phyloP scores from a whole-genome alignment of 2,329 filamentous ascomycete genomes.

The Curvularia sp. region DNA sequence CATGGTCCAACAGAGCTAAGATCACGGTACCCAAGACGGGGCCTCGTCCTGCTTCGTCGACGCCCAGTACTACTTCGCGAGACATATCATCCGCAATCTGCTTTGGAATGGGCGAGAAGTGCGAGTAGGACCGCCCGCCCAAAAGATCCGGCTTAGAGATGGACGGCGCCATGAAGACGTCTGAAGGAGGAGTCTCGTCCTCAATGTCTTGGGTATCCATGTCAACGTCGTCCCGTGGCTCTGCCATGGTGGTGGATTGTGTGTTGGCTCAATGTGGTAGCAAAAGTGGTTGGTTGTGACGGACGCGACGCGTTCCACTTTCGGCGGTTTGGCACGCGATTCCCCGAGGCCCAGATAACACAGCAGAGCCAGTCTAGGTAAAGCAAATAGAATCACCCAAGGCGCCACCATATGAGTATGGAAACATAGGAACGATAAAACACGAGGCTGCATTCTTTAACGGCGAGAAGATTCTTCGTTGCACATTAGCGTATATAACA shows the following conservation, averaged over 20 bases:
- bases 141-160: constrained; percentile 51
- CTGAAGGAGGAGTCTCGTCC: constrained; percentile 44
- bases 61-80: constrained; percentile 77
- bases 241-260: constrained; percentile 30
- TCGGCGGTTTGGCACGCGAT: constrained; percentile 12
- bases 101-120: constrained; percentile 55
- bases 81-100: constrained; percentile 52
- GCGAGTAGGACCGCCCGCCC: constrained; percentile 56
- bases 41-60: constrained; percentile 92
- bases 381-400: not conserved
- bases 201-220: constrained; percentile 49
- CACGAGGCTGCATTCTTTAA: not conserved
- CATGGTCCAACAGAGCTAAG: constrained; percentile 39
- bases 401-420: not conserved
- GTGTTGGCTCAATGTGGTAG: constrained; percentile 4
- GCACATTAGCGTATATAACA: too few species aligned
- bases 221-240: constrained; percentile 37
- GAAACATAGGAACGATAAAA: not conserved
- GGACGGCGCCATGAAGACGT: constrained; percentile 58
- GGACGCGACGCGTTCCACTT: constrained; percentile 28
- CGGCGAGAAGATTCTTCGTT: too few species aligned
- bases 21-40: constrained; percentile 77
- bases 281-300: constrained; percentile 11
- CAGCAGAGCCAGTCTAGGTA: not conserved
- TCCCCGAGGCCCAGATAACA: constrained; percentile 13